Base-by-base conservation (phyloP, 1,284 basidiomycete genomes). In the Mycosarcoma maydis region DNA sequence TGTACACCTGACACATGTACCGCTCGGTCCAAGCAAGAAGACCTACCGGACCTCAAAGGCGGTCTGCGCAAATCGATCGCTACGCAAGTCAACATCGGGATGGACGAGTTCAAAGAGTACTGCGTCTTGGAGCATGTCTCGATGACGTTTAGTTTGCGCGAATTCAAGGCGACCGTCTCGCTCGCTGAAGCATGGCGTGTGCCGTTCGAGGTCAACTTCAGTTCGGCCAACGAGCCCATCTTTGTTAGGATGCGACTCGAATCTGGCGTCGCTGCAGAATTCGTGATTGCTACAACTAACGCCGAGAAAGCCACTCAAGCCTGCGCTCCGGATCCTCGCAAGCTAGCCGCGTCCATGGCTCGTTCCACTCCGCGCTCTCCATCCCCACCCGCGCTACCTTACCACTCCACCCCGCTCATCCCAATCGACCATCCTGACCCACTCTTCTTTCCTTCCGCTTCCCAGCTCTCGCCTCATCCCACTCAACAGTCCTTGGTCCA, bases 121-220 rank as follows among this genome's bases (percentile, higher is more conserved):
- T 23, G 44, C 14, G 66, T 77, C 3, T 4, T 53, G 23, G 49
- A 59, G 1, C 66, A 72, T 2, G 42, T 40, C 2, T 14, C n/a
- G 9, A 20, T 77, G n/a, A 61, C 55, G 8, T 75, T 77, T 38
- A 67, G 68, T 19, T 49, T 77, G 20, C 41, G 57, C 17, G 75
- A 77, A 43, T 75, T 77, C 43, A 75, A 73, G 22, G 75, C 75
- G 20, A 62, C 67, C 2, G 58, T 73, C 6, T 42, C 23, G n/a
- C 26, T 73, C 19, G 75, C 75, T 0, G 75, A 75, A 37, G 29
- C 38, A 4, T 48, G 59, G 30, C 52, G 53, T 1, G 42, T 58
- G 1, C 36, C 34, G 2, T 13, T 77, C 13, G 54, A 70, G 43
- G 55, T 77, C 11, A 56, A 49, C 32, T 77, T 77, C 36, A 66